A percentile compares a stretch with the other conserved stretches of the same genome.
Evolutionary conservation across 805 yeast species (phyloP).

Genomic region (Jamesozyma rosinii): DNA sequence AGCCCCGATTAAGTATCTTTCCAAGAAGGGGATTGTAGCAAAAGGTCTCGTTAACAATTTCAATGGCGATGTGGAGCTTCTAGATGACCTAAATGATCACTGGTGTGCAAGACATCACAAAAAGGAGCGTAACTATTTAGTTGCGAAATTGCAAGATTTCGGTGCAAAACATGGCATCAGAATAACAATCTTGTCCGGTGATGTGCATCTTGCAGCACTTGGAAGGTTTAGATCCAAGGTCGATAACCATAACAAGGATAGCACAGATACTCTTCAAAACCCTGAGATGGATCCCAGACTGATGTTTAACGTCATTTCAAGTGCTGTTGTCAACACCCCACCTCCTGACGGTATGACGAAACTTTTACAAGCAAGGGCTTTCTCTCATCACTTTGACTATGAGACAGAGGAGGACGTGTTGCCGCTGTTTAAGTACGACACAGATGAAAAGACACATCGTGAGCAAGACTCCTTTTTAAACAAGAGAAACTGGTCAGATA

Average conservation of each 20-base stretch:
- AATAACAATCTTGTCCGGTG: constrained; percentile 82
- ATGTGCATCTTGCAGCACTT: constrained; percentile 81
- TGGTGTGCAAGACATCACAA: constrained; percentile 92
- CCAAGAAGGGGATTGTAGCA: constrained; percentile 53
- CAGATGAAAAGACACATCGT: constrained; percentile 43
- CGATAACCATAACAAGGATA: constrained; percentile 35
- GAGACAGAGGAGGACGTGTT: constrained; percentile 72
- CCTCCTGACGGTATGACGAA: constrained; percentile 84
- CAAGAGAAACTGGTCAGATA: constrained; percentile 64
- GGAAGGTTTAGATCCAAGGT: constrained; percentile 62
- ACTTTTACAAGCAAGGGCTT: constrained; percentile 57
- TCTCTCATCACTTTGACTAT: constrained; percentile 55
- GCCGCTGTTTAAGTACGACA: constrained; percentile 56
- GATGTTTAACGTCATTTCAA: constrained; percentile 74
- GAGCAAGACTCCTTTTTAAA: constrained; percentile 41
- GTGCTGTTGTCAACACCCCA: constrained; percentile 87
- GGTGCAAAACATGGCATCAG: constrained; percentile 59
- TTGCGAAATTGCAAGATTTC: constrained; percentile 53
- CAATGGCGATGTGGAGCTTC: constrained; percentile 82
- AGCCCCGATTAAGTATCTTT: constrained; percentile 52
- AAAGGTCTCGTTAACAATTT: constrained; percentile 80
- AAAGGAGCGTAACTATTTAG: constrained; percentile 64
- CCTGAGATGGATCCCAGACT: constrained; percentile 69
- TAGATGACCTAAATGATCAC: constrained; percentile 91
- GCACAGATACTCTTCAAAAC: constrained; percentile 33